Conservation (phyloP, 208 protist species). For the Acanthamoeba healyi region DNA sequence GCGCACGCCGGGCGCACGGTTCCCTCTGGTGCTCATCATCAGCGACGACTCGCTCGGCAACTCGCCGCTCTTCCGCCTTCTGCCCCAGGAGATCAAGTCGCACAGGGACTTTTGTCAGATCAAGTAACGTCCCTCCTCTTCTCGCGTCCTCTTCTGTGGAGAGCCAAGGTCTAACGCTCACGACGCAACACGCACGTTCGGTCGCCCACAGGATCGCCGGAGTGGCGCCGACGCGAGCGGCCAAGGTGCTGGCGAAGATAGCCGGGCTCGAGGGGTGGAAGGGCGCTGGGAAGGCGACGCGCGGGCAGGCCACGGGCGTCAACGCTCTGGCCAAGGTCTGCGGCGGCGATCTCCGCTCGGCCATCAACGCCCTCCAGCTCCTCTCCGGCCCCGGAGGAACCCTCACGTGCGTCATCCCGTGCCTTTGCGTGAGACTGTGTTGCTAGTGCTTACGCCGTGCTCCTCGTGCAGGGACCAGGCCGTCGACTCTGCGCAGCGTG, state of each 20-base stretch:
- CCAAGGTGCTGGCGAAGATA: conserved; percentile 37
- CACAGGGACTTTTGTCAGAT: background rate
- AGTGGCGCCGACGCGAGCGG: conserved; percentile 6
- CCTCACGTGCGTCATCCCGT: background rate
- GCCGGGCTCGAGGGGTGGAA: conserved; percentile 18
- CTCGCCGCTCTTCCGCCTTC: conserved; percentile 1
- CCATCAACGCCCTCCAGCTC: conserved; percentile 64
- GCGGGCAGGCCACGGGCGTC: conserved; percentile 13
- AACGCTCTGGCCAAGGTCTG: background rate
- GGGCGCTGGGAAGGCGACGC: conserved; percentile 22
- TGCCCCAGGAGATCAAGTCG: background rate
- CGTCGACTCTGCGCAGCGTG: background rate
- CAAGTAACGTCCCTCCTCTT: background rate
- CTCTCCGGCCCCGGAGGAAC: background rate
- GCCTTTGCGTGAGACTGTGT: background rate
- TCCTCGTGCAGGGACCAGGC: conserved; percentile 23
- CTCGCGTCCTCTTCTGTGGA: background rate
- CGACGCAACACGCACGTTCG: background rate
- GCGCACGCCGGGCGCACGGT: background rate
- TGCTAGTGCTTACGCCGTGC: too few species aligned
- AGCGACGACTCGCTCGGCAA: conserved; percentile 65
- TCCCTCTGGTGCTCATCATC: conserved; percentile 36
- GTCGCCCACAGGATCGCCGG: background rate
- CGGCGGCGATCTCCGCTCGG: conserved; percentile 28
- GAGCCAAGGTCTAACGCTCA: too few species aligned